Evolutionary conservation across 2,329 filamentous ascomycete species (phyloP).

Genomic region (Rosellinia necatrix): DNA sequence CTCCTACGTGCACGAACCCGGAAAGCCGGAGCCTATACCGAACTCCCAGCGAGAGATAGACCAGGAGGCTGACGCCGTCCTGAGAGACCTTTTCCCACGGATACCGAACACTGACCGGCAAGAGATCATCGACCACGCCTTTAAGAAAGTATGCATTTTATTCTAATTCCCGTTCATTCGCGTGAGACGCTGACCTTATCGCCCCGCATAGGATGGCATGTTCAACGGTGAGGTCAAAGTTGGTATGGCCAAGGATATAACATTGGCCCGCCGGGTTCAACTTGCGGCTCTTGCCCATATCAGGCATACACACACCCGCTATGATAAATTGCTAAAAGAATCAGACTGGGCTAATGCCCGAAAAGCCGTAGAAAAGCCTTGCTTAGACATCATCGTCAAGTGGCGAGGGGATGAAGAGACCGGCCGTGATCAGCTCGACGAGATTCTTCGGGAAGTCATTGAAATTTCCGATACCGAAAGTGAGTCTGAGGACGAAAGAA

Average conservation of each 20-base stretch:
- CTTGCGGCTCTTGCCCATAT: slow-evolving; percentile 70
- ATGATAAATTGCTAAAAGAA: slow-evolving; percentile 64
- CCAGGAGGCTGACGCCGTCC: slow-evolving; percentile 63
- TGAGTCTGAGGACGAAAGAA: slow-evolving; percentile 43
- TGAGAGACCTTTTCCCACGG: slow-evolving; percentile 67
- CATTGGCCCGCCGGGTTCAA: slow-evolving; percentile 65
- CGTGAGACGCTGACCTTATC: slow-evolving; percentile 18
- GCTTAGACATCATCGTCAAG: slow-evolving; percentile 69
- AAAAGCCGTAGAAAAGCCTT: slow-evolving; percentile 63
- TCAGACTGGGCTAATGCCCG: slow-evolving; percentile 63
- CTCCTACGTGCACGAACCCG: slow-evolving; percentile 33
- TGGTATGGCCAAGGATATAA: slow-evolving; percentile 59
- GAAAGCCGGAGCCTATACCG: slow-evolving; percentile 62
- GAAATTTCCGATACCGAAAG: slow-evolving; percentile 67
- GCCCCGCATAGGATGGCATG: slow-evolving; percentile 49
- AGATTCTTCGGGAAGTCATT: slow-evolving; percentile 68
- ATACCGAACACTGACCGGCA: slow-evolving; percentile 68
- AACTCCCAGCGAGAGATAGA: slow-evolving; percentile 64
- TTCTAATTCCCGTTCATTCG: neutral
- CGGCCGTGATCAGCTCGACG: slow-evolving; percentile 68
- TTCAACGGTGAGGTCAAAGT: slow-evolving; percentile 61
- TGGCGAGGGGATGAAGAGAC: slow-evolving; percentile 74
- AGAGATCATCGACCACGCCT: slow-evolving; percentile 65
- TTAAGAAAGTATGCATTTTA: slow-evolving; percentile 58
- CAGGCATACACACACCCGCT: slow-evolving; percentile 68